Percentiles rank a stretch among this genome's conserved stretches.
phyloP scores from a whole-genome alignment of 1,139 yeast genomes.

The Debaryomycetaceae sp. region DNA sequence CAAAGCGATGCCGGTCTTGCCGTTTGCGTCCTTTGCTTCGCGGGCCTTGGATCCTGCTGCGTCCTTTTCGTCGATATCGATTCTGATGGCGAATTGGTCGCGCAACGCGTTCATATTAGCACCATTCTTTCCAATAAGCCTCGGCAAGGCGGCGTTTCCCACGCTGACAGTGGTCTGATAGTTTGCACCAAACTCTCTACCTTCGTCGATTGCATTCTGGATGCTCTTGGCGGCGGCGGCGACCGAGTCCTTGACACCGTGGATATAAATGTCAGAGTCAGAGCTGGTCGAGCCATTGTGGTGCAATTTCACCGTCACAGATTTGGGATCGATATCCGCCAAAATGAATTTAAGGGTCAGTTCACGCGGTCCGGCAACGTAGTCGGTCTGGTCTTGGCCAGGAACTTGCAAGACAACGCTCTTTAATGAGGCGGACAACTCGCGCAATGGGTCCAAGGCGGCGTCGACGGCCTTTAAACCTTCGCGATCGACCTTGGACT shows the following conservation, averaged over 20 bases:
- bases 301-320: conserved; percentile 32
- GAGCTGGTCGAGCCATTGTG: conserved; percentile 27
- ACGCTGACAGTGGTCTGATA: conserved; percentile 43
- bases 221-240: conserved; percentile 42
- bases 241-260: conserved; percentile 55
- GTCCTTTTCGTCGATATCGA: conserved; percentile 45
- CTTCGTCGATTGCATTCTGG: conserved; percentile 46
- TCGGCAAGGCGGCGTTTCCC: conserved; percentile 59
- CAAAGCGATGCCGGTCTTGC: conserved; percentile 47
- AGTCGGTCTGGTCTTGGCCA: conserved; percentile 41
- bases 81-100: conserved; percentile 69
- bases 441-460: conserved; percentile 47
- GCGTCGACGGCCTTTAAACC: conserved; percentile 38
- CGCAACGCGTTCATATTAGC: conserved; percentile 55
- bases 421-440: conserved; percentile 43
- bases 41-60: conserved; percentile 10
- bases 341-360: conserved; percentile 46
- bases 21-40: conserved; percentile 21
- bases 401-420: conserved; percentile 43
- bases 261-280: conserved; percentile 46
- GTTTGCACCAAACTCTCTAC: conserved; percentile 48
- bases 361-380: conserved; percentile 46
- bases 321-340: conserved; percentile 22
- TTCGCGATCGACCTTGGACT: conserved; percentile 7
- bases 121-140: conserved; percentile 88